A percentile compares a stretch with the other conserved stretches of the same genome.
These are phyloP conservation scores for Rickenella mellea DNA, from an alignment of 768 basidiomycete species.

Conservation along the genomic window DNA sequence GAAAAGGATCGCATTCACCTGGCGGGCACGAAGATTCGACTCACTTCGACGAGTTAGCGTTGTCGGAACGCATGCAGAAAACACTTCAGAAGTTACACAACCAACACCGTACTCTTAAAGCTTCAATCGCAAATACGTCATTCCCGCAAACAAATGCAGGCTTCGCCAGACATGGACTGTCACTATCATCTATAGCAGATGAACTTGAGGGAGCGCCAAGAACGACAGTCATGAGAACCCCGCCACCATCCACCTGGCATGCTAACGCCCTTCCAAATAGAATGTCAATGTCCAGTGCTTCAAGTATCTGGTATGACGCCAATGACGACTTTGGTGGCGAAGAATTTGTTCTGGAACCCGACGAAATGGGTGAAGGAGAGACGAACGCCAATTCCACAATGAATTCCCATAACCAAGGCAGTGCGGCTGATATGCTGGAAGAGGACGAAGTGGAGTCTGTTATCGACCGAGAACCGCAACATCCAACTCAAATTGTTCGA, in stretches of 20 bases:
- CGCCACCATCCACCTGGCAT: slow-evolving; percentile 23
- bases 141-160: not conserved
- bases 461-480: slow-evolving; percentile 2
- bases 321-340: slow-evolving; percentile 45
- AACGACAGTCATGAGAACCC: slow-evolving; percentile 39
- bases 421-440: slow-evolving; percentile 2
- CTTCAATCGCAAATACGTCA: not conserved
- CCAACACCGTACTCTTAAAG: slow-evolving; percentile 13
- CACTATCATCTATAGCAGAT: no score
- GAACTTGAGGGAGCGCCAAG: no score
- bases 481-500: slow-evolving; percentile 26
- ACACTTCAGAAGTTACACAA: slow-evolving; percentile 20
- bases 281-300: slow-evolving; percentile 32
- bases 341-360: slow-evolving; percentile 56
- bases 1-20: no score
- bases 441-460: slow-evolving; percentile 2
- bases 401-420: slow-evolving; percentile 23
- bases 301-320: slow-evolving; percentile 73
- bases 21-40: no score
- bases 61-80: no score
- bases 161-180: not conserved
- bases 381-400: slow-evolving; percentile 30
- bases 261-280: slow-evolving; percentile 14
- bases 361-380: slow-evolving; percentile 27
- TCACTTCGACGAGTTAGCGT: no score